Base-by-base conservation (phyloP, 768 basidiomycete species). In the Stropharia rugosoannulata region DNA sequence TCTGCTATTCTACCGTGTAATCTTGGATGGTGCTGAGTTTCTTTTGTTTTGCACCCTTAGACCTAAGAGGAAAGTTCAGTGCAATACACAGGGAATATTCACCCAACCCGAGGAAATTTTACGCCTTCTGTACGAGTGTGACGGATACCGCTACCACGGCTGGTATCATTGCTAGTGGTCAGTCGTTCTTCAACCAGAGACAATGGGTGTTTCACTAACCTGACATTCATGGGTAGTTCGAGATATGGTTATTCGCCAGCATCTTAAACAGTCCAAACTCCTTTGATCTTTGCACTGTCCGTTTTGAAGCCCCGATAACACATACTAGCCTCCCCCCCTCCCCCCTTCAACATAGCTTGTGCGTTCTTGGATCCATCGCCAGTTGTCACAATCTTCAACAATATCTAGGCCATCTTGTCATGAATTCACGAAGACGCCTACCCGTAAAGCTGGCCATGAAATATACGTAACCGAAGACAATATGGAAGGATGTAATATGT, bases 221-320 rank as follows among this genome's bases (percentile, higher is more conserved):
- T 42, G 53, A 42, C 57, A 51, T 56, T 44, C 53, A 42, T 51
- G 25, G 45, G 9, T 62, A 89, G 89, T 91, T 48, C 80, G 88
- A 38, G 89, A 91, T 64, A 90, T 90, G 87, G 88, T 91, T 47
- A 83, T 90, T 37, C 83, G 89, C 43, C 84, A 89, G 62, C 87
- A 90, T 63, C 76, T 90, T 25, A 87, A 85, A 59, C 86, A 87
- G 62, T 87, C 85, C 7, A 87, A 83, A 64, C 76, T 90, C 38
- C 70, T 89, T 62, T 89, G 73, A 77, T 29, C 35, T 49, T 47
- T 40, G 16, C 32, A 3, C 22, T 22, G 22, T 22, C 22, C 22
- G n/a, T n/a, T n/a, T 55, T 39, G 43, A 43, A 36, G 32, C 18
- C n/a, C 11, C 27, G 25, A 32, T 27, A 50, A 10, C 32, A 35